Percentiles rank a stretch among this genome's conserved stretches.
These are phyloP conservation scores for Quercus lobata DNA, from an alignment of 331 rosid species.

Conservation along the genomic window DNA sequence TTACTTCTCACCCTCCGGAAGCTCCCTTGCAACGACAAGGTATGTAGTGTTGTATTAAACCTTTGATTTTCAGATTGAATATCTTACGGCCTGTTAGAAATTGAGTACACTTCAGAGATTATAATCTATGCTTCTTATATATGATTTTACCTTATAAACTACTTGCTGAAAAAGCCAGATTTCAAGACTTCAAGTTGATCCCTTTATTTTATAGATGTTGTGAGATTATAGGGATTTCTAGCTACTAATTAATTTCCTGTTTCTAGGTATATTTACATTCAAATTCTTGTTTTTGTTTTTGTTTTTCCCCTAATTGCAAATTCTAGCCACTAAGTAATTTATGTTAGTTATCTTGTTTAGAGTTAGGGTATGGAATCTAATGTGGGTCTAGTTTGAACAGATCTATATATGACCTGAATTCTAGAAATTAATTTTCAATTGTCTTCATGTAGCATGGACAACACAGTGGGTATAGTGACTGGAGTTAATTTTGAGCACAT, in stretches of 20 bases:
- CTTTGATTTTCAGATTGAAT: background rate
- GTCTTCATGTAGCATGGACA: conserved; percentile 49
- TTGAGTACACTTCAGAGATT: background rate
- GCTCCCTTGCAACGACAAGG: conserved; percentile 79
- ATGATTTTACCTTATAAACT: background rate
- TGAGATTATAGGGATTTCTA: background rate
- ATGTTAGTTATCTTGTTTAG: background rate
- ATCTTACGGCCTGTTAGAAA: background rate
- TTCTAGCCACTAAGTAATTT: background rate
- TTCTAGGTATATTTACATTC: too few relatives aligned
- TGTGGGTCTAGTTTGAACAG: background rate
- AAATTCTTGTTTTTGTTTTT: too few relatives aligned
- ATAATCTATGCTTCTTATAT: background rate
- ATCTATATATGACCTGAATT: conserved; percentile 1
- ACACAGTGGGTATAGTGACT: conserved; percentile 57
- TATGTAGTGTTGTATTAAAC: conserved; percentile 11
- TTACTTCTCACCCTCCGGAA: conserved; percentile 78
- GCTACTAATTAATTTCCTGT: background rate
- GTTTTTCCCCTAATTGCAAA: background rate
- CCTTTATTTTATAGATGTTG: background rate
- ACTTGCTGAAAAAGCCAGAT: background rate
- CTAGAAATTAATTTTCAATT: background rate
- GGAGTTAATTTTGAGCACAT: conserved; percentile 57
- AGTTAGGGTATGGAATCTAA: background rate
- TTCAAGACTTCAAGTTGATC: background rate